Conservation (phyloP, 2,329 filamentous ascomycete genomes). For the Neobulgaria alba region DNA sequence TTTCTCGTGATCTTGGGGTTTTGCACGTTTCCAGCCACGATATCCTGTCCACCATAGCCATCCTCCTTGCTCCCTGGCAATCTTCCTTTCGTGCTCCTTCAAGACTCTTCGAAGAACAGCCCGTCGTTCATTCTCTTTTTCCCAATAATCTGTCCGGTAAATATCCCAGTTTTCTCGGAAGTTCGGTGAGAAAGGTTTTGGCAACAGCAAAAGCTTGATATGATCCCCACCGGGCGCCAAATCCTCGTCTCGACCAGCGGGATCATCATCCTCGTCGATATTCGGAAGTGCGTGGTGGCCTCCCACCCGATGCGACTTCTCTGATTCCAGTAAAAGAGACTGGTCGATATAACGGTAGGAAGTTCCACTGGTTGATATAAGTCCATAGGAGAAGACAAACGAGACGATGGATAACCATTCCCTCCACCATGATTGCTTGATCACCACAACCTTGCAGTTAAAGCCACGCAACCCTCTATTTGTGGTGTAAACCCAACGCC, state of each 20-base stretch:
- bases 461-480: constrained; percentile 86
- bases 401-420: constrained; percentile 64
- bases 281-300: constrained; percentile 33
- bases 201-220: constrained; percentile 80
- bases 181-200: constrained; percentile 89
- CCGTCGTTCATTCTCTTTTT: constrained; percentile 86
- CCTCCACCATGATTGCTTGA: constrained; percentile 72
- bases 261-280: constrained; percentile 49
- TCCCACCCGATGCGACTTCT: constrained; percentile 46
- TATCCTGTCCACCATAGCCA: constrained; percentile 86
- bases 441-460: constrained; percentile 93
- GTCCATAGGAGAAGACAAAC: constrained; percentile 70
- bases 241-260: constrained; percentile 73
- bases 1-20: constrained; percentile 26
- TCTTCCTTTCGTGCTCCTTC: constrained; percentile 56
- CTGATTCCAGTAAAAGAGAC: constrained; percentile 47
- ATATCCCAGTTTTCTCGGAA: constrained; percentile 97
- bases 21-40: constrained; percentile 39
- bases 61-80: constrained; percentile 59
- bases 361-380: constrained; percentile 59
- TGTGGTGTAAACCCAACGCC: constrained; percentile 80
- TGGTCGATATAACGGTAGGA: constrained; percentile 73
- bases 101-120: constrained; percentile 63
- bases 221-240: constrained; percentile 84
- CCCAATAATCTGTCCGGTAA: constrained; percentile 93